Conservation (phyloP, 2,329 filamentous ascomycete genomes). For the Penicillium sp. region DNA sequence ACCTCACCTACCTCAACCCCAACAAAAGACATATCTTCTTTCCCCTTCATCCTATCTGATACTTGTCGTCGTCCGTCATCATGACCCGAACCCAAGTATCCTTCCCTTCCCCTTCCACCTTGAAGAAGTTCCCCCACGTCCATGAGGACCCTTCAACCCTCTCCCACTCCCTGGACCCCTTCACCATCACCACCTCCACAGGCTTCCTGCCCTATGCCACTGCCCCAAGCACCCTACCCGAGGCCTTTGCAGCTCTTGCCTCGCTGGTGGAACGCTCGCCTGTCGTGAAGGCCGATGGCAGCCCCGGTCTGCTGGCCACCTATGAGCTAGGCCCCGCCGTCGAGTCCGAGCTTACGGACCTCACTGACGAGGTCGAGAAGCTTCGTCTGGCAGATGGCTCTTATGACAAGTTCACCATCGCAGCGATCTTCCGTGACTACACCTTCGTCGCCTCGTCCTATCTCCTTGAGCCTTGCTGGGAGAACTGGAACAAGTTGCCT, state of each 20-base stretch:
- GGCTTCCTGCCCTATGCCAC: slow-evolving; percentile 50
- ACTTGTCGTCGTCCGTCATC: slow-evolving; percentile 18
- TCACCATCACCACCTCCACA: slow-evolving; percentile 52
- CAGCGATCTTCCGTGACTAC: slow-evolving; percentile 89
- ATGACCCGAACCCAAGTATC: slow-evolving; percentile 42
- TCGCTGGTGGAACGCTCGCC: slow-evolving; percentile 77
- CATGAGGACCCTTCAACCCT: slow-evolving; percentile 48
- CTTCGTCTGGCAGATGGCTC: slow-evolving; percentile 56
- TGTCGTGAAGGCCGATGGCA: slow-evolving; percentile 73
- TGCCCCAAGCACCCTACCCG: slow-evolving; percentile 61
- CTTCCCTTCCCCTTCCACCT: slow-evolving; percentile 37
- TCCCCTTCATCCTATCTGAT: background rate
- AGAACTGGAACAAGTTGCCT: slow-evolving; percentile 61
- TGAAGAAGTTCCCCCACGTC: slow-evolving; percentile 49
- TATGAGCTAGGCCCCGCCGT: slow-evolving; percentile 77
- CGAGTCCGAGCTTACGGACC: slow-evolving; percentile 73
- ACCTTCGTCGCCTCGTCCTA: slow-evolving; percentile 89
- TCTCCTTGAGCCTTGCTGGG: slow-evolving; percentile 87
- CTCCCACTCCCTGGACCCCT: slow-evolving; percentile 49
- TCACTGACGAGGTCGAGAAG: slow-evolving; percentile 73
- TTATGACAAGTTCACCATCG: slow-evolving; percentile 76
- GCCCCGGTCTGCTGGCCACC: slow-evolving; percentile 75
- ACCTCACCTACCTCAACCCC: background rate
- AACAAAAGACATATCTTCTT: background rate
- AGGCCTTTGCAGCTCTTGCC: slow-evolving; percentile 73